A percentile compares a stretch with the other conserved stretches of the same genome.
Evolutionary conservation across 768 basidiomycete species (phyloP).

Genomic region (Suillus subaureus): DNA sequence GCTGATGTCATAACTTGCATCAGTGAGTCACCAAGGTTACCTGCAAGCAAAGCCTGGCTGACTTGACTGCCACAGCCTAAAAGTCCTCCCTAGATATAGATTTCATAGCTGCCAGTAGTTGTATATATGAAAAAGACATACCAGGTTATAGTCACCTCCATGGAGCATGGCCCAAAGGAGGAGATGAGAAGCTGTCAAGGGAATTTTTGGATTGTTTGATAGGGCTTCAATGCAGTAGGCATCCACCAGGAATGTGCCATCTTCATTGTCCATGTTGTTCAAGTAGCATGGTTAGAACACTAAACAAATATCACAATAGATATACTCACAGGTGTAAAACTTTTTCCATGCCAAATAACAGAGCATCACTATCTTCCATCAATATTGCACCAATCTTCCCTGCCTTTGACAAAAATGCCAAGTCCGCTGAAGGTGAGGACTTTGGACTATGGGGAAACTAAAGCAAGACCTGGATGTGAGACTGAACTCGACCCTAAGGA

Average conservation of each 20-base stretch:
- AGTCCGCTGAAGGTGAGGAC: too few species aligned
- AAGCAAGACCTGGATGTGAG: too few species aligned
- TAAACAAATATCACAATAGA: background rate
- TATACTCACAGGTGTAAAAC: conserved; percentile 7
- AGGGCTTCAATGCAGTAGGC: background rate
- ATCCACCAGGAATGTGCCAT: background rate
- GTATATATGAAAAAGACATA: background rate
- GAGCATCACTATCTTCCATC: conserved; percentile 1
- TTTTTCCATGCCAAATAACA: conserved; percentile 7
- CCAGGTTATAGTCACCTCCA: conserved; percentile 10
- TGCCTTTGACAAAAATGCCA: conserved; percentile 2
- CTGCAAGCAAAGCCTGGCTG: background rate
- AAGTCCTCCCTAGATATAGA: conserved; percentile 2
- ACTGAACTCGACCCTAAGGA: too few species aligned
- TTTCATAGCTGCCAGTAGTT: background rate
- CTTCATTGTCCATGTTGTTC: background rate
- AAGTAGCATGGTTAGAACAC: background rate
- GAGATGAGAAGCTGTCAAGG: background rate
- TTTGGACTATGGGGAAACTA: too few species aligned
- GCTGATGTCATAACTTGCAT: background rate
- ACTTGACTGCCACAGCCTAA: background rate
- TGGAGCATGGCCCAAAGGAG: conserved; percentile 7
- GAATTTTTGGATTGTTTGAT: background rate
- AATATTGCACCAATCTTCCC: conserved; percentile 4
- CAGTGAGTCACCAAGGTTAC: background rate